A percentile compares a stretch with the other conserved stretches of the same genome.
Evolutionary conservation across 352 stramenopile genomes (phyloP).

Genomic region (Vaucheria bursata): DNA sequence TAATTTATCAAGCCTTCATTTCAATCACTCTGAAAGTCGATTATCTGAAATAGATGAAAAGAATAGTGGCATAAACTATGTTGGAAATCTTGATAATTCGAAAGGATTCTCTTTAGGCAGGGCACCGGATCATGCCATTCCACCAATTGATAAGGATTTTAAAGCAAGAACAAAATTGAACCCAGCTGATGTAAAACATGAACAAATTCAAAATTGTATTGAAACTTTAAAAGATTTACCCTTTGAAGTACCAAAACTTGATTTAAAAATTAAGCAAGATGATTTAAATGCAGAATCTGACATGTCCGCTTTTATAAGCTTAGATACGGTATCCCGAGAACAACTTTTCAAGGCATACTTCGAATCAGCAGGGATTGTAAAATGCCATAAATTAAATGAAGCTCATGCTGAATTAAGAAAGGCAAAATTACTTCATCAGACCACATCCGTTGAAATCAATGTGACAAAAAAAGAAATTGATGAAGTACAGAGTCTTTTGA

Average conservation of each 20-base stretch:
- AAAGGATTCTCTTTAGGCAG: constrained; percentile 44
- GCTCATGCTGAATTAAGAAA: not conserved
- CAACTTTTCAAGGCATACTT: too few relatives aligned
- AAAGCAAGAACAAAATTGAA: not conserved
- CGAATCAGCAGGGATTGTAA: not conserved
- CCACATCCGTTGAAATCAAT: not conserved
- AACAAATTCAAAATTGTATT: too few relatives aligned
- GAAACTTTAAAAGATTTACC: too few relatives aligned
- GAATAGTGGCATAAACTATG: not conserved
- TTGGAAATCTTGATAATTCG: constrained; percentile 38
- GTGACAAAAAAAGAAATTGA: not conserved
- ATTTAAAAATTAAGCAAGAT: too few relatives aligned
- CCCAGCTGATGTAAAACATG: too few relatives aligned
- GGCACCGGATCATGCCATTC: constrained; percentile 39
- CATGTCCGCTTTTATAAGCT: too few relatives aligned
- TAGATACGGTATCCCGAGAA: too few relatives aligned
- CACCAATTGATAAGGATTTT: not conserved
- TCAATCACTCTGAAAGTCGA: not conserved
- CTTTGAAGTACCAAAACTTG: too few relatives aligned
- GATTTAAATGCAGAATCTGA: too few relatives aligned
- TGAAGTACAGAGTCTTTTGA: not conserved
- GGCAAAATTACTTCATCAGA: not conserved
- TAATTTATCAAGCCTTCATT: not conserved
- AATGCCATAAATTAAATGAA: not conserved
- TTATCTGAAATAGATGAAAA: not conserved